Percentiles rank a stretch among this genome's conserved stretches.
Conservation (phyloP, 257 asterid species). For the Thymus quinquecostatus region DNA sequence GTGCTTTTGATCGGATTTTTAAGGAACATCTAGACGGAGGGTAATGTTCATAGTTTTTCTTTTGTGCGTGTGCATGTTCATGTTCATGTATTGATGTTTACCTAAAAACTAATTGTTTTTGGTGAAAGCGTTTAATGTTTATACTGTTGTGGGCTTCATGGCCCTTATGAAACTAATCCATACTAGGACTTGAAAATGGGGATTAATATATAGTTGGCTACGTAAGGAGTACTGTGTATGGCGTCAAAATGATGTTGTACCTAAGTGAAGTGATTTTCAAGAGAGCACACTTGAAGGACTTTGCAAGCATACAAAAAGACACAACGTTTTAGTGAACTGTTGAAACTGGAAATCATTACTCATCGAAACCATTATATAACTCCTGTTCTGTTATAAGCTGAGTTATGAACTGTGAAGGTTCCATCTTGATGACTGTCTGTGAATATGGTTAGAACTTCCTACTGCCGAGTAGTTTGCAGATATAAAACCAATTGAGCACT, state of each 20-base stretch:
- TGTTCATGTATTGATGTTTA: neutral
- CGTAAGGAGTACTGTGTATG: neutral
- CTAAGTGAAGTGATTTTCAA: conserved; percentile 3
- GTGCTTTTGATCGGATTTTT: conserved; percentile 90
- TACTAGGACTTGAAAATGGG: neutral
- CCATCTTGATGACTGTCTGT: neutral
- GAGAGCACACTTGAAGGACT: conserved; percentile 3
- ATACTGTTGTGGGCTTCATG: conserved; percentile 3
- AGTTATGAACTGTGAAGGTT: neutral
- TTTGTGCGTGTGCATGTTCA: neutral
- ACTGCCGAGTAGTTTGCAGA: neutral
- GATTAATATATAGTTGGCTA: neutral
- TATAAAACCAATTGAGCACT: too few species aligned
- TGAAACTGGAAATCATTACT: neutral
- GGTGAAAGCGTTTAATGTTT: neutral
- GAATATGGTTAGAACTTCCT: conserved; percentile 9
- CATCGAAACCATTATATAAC: neutral
- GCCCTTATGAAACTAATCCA: neutral
- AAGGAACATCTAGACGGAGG: conserved; percentile 97
- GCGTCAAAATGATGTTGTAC: neutral
- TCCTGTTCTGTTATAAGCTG: neutral
- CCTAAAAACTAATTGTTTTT: neutral
- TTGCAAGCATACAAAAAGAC: neutral
- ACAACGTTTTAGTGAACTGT: neutral
- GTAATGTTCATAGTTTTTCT: conserved; percentile 47